A percentile compares a stretch with the other conserved stretches of the same genome.
These are phyloP conservation scores for Ehretia macrophylla DNA, from an alignment of 257 asterid genomes.

Conservation along the genomic window DNA sequence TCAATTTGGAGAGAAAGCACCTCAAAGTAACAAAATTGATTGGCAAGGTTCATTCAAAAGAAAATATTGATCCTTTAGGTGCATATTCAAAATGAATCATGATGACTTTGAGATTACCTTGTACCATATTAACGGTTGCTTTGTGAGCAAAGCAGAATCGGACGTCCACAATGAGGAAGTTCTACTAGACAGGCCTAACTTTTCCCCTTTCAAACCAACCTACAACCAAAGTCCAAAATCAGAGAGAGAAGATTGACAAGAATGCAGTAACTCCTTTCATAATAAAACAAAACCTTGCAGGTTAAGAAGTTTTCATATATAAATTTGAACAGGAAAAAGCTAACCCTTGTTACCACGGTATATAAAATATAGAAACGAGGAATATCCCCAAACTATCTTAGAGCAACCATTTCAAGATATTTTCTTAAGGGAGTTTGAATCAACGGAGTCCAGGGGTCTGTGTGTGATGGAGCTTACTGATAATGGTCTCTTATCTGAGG, in stretches of 20 bases:
- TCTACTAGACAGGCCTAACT: slow-evolving; percentile 47
- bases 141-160: slow-evolving; percentile 55
- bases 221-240: slow-evolving; percentile 27
- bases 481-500: too few relatives aligned
- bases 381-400: too few relatives aligned
- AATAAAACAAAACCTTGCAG: background rate
- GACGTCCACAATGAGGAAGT: slow-evolving; percentile 66
- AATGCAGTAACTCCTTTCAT: background rate
- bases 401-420: background rate
- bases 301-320: background rate
- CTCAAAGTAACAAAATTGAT: too few relatives aligned
- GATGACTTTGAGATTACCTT: slow-evolving; percentile 46
- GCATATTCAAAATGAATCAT: background rate
- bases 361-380: too few relatives aligned
- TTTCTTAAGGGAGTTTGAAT: background rate
- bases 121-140: slow-evolving; percentile 84
- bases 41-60: too few relatives aligned
- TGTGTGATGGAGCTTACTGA: too few relatives aligned
- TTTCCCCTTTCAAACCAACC: slow-evolving; percentile 89
- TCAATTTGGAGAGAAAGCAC: too few relatives aligned
- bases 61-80: too few relatives aligned
- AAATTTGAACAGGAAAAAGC: background rate
- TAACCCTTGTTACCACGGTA: background rate
- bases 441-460: background rate
- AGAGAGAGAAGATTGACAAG: slow-evolving; percentile 1